phyloP scores from a whole-genome alignment of 2,329 filamentous ascomycete species.

The Penicillium sp. region DNA sequence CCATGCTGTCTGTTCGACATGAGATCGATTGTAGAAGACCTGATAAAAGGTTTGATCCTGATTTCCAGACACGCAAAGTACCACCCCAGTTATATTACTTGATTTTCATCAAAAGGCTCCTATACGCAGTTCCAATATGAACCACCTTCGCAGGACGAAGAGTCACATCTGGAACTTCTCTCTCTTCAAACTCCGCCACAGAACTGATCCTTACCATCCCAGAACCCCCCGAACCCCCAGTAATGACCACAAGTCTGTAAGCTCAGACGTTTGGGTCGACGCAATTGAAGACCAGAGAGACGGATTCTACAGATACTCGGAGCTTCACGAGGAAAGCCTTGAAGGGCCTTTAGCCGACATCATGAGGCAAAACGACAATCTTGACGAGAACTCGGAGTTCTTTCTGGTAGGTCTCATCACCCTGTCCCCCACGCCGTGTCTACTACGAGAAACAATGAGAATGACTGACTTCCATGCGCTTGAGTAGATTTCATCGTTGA shows the following conservation, averaged over 20 bases:
- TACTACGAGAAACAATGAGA: not conserved
- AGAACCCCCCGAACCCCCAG: not conserved
- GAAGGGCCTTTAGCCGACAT: not conserved
- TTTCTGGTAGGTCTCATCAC: not conserved
- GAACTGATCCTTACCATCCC: not conserved
- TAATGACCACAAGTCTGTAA: not conserved
- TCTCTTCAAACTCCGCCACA: not conserved
- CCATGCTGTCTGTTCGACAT: not conserved
- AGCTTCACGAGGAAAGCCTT: not conserved
- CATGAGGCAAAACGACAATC: not conserved
- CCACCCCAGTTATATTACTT: not conserved
- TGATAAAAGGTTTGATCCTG: not conserved
- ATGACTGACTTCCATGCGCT: not conserved
- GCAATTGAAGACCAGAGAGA: slow-evolving; percentile 2
- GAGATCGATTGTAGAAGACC: not conserved
- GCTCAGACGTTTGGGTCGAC: not conserved
- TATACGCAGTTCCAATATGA: not conserved
- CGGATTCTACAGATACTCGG: slow-evolving; percentile 5
- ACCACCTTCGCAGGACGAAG: not conserved
- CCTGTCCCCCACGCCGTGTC: not conserved
- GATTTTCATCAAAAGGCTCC: not conserved
- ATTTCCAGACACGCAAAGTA: not conserved
- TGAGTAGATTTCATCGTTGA: not conserved
- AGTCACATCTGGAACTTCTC: slow-evolving; percentile 1
- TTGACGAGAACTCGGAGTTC: not conserved